A percentile compares a stretch with the other conserved stretches of the same genome.
phyloP scores from a whole-genome alignment of 78 protist genomes.

The Paratrimastix pyriformis region DNA sequence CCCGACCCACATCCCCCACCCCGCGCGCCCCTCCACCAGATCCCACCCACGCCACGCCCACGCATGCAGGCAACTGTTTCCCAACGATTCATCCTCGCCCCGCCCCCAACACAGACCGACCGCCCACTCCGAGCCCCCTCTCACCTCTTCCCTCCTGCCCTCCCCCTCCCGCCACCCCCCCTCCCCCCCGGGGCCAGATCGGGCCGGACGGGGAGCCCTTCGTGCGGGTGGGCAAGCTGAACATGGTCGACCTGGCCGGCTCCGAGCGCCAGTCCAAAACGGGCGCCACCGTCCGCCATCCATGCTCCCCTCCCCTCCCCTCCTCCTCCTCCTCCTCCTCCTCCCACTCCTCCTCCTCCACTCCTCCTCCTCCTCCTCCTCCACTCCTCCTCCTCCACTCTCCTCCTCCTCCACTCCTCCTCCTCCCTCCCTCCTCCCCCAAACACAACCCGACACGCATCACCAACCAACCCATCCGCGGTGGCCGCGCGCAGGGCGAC shows the following conservation, averaged over 20 bases:
- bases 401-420: no score
- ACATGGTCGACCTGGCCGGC: constrained; percentile 27
- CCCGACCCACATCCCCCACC: neutral
- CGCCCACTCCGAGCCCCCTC: constrained; percentile 1
- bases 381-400: no score
- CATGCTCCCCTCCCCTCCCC: neutral
- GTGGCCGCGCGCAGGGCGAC: neutral
- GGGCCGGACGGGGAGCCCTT: constrained; percentile 1
- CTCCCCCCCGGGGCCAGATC: no score
- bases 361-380: no score
- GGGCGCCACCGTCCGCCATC: neutral
- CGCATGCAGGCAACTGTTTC: neutral
- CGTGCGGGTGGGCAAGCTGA: neutral
- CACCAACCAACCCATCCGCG: neutral
- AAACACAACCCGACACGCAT: neutral
- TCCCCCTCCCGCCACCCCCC: neutral
- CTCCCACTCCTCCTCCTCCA: no score
- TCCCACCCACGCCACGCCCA: constrained; percentile 23
- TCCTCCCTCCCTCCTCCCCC: neutral
- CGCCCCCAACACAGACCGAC: neutral
- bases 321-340: neutral
- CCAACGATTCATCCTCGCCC: neutral
- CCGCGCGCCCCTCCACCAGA: neutral
- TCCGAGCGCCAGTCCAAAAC: constrained; percentile 22
- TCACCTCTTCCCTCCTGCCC: neutral